Percentiles rank a stretch among this genome's conserved stretches.
phyloP scores from a whole-genome alignment of 768 basidiomycete species.

The Agaricus subrufescens region DNA sequence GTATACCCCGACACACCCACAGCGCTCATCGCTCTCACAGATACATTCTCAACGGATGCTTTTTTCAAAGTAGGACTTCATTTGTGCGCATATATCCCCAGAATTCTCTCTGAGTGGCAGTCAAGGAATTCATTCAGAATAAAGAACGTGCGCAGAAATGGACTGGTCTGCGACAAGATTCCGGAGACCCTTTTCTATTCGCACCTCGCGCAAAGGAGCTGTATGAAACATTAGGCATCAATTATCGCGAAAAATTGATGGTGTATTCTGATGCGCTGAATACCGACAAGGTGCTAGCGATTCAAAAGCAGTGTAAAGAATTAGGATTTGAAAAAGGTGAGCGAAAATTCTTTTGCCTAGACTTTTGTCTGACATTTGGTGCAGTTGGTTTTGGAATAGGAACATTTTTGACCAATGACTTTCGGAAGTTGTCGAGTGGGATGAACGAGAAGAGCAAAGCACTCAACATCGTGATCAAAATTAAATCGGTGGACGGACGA shows the following conservation, averaged over 20 bases:
- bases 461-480: slow-evolving; percentile 94
- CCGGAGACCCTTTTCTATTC: slow-evolving; percentile 85
- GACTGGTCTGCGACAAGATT: slow-evolving; percentile 88
- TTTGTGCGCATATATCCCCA: background rate
- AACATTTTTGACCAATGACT: slow-evolving; percentile 90
- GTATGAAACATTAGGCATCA: slow-evolving; percentile 68
- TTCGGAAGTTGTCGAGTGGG: slow-evolving; percentile 41
- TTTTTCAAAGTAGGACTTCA: slow-evolving; percentile 66
- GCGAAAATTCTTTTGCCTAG: slow-evolving; percentile 12
- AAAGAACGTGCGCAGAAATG: slow-evolving; percentile 64
- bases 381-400: slow-evolving; percentile 91
- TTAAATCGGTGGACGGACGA: slow-evolving; percentile 65
- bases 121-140: slow-evolving; percentile 54
- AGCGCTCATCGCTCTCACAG: slow-evolving; percentile 76
- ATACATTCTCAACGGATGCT: slow-evolving; percentile 86
- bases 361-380: background rate
- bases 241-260: slow-evolving; percentile 59
- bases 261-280: slow-evolving; percentile 54
- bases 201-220: slow-evolving; percentile 67
- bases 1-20: slow-evolving; percentile 50
- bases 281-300: slow-evolving; percentile 25
- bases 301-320: slow-evolving; percentile 69
- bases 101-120: background rate
- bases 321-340: slow-evolving; percentile 63
- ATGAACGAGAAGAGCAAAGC: slow-evolving; percentile 63